Evolutionary conservation across 1,284 basidiomycete species (phyloP).

Genomic region (Sporisorium sorghi): DNA sequence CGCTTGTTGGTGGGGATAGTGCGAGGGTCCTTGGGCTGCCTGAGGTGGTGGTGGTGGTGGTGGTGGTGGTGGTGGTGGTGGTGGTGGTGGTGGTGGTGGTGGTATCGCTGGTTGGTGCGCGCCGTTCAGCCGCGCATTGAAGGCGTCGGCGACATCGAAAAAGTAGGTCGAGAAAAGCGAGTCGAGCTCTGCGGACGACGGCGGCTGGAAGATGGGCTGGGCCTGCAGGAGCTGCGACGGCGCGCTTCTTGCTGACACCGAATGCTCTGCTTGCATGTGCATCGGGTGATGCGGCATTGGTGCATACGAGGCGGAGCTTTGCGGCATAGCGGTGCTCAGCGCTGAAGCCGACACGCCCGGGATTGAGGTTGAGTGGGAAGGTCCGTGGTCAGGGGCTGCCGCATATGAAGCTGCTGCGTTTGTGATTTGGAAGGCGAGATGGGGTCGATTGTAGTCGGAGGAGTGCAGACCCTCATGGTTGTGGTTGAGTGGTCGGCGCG

Average conservation of each 20-base stretch:
- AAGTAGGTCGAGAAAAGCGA: conserved; percentile 54
- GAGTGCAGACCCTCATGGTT: not conserved
- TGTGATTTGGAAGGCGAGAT: conserved; percentile 1
- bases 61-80: conserved; percentile 3
- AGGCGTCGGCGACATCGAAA: conserved; percentile 44
- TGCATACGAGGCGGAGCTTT: not conserved
- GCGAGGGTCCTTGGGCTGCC: not conserved
- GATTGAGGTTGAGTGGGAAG: not conserved
- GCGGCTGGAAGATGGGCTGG: conserved; percentile 48
- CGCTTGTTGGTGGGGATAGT: conserved; percentile 6
- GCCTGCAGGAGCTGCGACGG: conserved; percentile 31
- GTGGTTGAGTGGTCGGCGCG: not conserved
- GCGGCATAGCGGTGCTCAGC: conserved; percentile 18
- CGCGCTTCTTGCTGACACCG: conserved; percentile 7
- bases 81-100: not conserved
- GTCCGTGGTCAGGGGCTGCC: not conserved
- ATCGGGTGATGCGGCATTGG: conserved; percentile 1
- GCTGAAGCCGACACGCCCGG: conserved; percentile 7
- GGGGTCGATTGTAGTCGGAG: conserved; percentile 2
- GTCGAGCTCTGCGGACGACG: conserved; percentile 48
- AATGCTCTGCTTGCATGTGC: conserved; percentile 7
- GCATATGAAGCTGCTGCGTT: conserved; percentile 11
- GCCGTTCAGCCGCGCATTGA: conserved; percentile 14
- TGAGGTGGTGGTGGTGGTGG: not conserved
- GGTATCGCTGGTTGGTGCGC: conserved; percentile 3